A percentile compares a stretch with the other conserved stretches of the same genome.
These are phyloP conservation scores for Boletus barrowsii DNA, from an alignment of 768 basidiomycete genomes.

Conservation along the genomic window DNA sequence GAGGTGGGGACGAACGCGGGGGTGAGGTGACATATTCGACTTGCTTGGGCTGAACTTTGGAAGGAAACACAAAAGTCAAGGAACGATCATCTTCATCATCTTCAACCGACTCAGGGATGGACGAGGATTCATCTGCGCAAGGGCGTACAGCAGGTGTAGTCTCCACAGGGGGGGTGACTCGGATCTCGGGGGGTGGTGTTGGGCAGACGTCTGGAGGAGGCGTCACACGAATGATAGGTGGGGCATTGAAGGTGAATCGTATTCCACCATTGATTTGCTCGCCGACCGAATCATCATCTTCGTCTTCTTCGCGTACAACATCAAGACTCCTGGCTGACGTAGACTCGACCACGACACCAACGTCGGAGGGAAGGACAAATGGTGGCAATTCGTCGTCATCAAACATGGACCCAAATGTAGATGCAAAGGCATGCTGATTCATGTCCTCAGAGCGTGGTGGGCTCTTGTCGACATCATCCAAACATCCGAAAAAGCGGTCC, in stretches of 20 bases:
- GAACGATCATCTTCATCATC: conserved; percentile 24
- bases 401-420: conserved; percentile 44
- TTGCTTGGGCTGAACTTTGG: conserved; percentile 2
- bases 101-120: conserved; percentile 13
- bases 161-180: conserved; percentile 21
- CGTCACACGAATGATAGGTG: conserved; percentile 34
- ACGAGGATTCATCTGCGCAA: neutral
- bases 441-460: conserved; percentile 48
- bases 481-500: conserved; percentile 76
- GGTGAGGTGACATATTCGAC: conserved; percentile 7
- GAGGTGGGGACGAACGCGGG: conserved; percentile 9
- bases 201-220: conserved; percentile 23
- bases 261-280: conserved; percentile 64
- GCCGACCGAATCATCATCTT: conserved; percentile 45
- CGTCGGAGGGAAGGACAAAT: conserved; percentile 46
- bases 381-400: conserved; percentile 50
- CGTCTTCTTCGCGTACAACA: conserved; percentile 42
- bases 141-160: conserved; percentile 20
- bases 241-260: conserved; percentile 68
- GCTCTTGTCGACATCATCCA: conserved; percentile 51
- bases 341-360: conserved; percentile 41
- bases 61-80: conserved; percentile 24
- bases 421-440: conserved; percentile 59
- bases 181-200: conserved; percentile 29
- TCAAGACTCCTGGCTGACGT: conserved; percentile 31